Evolutionary conservation across 2,329 filamentous ascomycete genomes (phyloP), one percentile per base, ranked within the genome.

Genomic region (Trichophyton benhamiae): DNA sequence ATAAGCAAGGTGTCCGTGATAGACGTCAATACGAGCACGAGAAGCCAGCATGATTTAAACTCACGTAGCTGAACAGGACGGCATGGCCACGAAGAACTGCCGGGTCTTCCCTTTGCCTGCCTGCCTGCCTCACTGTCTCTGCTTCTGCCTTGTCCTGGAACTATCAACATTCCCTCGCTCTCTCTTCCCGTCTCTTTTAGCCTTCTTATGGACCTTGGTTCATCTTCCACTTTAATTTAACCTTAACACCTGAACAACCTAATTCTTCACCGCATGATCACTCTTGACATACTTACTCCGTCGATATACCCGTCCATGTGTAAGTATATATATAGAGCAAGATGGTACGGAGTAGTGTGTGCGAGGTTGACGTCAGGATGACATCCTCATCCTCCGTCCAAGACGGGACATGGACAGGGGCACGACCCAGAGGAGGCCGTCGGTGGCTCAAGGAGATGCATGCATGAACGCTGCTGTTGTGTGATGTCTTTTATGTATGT

Each of bases 151-250:
- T 38, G 9, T 13, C 33, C 11, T 38, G 9, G 33, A 13, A 13
- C 33, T 38, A 11, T 38, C 33, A 38, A 9, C 33, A 13, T 44
- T 30, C 41, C 6, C 41, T 44, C 41, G 15, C 41, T 44, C 41
- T 44, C 41, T 44, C 41, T 6, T 44, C 41, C n/a, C n/a, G 6
- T n/a, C 41, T n/a, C 15, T 15, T n/a, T 53, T 53, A 53, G 49
- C 49, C 49, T 30, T 53, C 27, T 27, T 4, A 25, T 25, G 27
- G 27, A n/a, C 22, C 49, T 52, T 46, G 8, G 44, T 48, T 53
- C 49, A 15, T 30, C 49, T n/a, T 53, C 49, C 49, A 53, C 49
- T 53, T 30, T 53, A 53, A 53, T 53, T 53, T 53, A 53, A 53
- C 49, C 49, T 53, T 53, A 53, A 53, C 49, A 33, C 13, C 1